Conservation (phyloP, 2,329 filamentous ascomycete genomes). For the Colletotrichum scovillei region DNA sequence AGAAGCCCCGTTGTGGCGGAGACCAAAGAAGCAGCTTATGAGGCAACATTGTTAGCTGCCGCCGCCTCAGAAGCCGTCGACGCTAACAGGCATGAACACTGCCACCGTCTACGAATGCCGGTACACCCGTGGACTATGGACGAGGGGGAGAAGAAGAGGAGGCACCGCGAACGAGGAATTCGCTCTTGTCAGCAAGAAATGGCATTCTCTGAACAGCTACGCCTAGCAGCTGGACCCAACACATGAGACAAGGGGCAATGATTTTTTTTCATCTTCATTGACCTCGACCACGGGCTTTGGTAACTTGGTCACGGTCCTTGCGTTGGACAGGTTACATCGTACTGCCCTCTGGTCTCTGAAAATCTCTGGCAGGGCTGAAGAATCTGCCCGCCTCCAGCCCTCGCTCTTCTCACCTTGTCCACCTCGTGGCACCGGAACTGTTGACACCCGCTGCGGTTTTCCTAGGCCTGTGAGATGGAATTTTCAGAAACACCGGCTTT, state of each 20-base stretch:
- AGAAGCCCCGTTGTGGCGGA: background rate
- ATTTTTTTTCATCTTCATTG: background rate
- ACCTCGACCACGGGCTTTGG: background rate
- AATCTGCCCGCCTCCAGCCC: background rate
- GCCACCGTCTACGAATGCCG: constrained; percentile 17
- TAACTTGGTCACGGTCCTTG: background rate
- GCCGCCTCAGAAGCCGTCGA: background rate
- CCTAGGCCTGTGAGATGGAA: background rate
- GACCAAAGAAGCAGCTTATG: background rate
- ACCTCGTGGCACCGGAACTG: constrained; percentile 9
- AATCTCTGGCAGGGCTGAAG: constrained; percentile 22
- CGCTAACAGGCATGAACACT: constrained; percentile 24
- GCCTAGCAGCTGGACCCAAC: background rate
- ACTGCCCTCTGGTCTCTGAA: background rate
- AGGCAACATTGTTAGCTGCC: background rate
- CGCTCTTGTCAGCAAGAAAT: constrained; percentile 24
- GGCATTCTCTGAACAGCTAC: background rate
- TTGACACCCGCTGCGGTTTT: background rate
- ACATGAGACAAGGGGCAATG: background rate
- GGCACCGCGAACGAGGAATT: background rate
- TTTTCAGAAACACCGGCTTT: background rate
- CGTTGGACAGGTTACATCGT: constrained; percentile 11
- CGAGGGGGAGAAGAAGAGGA: background rate
- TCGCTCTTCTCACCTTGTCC: background rate
- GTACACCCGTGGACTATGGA: constrained; percentile 1